These are phyloP conservation scores for Beauveria sp. DNA, from an alignment of 2,329 filamentous ascomycete species.

Conservation along the genomic window DNA sequence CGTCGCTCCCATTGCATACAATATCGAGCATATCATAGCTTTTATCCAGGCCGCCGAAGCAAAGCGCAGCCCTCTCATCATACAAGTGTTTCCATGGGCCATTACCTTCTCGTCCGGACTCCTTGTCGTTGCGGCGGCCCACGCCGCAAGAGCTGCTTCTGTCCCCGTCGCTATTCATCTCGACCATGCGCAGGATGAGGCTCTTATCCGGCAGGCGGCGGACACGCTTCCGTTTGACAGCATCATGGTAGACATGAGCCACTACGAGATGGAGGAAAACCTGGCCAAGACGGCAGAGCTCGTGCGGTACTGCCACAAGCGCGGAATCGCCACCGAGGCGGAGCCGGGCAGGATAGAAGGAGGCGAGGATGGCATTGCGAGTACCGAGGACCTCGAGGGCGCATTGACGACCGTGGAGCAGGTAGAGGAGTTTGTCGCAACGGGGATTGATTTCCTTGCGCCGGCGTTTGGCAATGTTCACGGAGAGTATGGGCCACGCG, in stretches of 20 bases:
- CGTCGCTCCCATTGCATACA: slow-evolving; percentile 50
- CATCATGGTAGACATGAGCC: slow-evolving; percentile 73
- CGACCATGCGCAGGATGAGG: slow-evolving; percentile 57
- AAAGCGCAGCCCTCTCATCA: slow-evolving; percentile 57
- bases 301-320: slow-evolving; percentile 51
- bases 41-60: slow-evolving; percentile 60
- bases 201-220: slow-evolving; percentile 49
- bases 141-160: slow-evolving; percentile 43
- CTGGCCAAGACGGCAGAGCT: slow-evolving; percentile 53
- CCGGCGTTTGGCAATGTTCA: slow-evolving; percentile 73
- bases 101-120: slow-evolving; percentile 51
- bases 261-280: slow-evolving; percentile 64
- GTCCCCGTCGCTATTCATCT: slow-evolving; percentile 58
- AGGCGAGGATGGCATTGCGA: slow-evolving; percentile 65
- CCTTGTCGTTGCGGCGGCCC: slow-evolving; percentile 45
- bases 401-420: slow-evolving; percentile 60
- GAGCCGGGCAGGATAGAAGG: slow-evolving; percentile 58
- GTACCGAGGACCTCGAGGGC: slow-evolving; percentile 40
- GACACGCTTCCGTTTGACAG: slow-evolving; percentile 54
- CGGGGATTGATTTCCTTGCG: slow-evolving; percentile 68
- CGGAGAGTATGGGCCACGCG: slow-evolving; percentile 54
- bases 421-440: slow-evolving; percentile 60
- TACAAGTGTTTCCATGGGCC: slow-evolving; percentile 67
- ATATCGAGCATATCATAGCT: slow-evolving; percentile 63
- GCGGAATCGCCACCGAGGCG: slow-evolving; percentile 60